Percentiles rank a stretch among this genome's conserved stretches.
Evolutionary conservation across 2,329 filamentous ascomycete genomes (phyloP).

Genomic region (Aspergillus eucalypticola): DNA sequence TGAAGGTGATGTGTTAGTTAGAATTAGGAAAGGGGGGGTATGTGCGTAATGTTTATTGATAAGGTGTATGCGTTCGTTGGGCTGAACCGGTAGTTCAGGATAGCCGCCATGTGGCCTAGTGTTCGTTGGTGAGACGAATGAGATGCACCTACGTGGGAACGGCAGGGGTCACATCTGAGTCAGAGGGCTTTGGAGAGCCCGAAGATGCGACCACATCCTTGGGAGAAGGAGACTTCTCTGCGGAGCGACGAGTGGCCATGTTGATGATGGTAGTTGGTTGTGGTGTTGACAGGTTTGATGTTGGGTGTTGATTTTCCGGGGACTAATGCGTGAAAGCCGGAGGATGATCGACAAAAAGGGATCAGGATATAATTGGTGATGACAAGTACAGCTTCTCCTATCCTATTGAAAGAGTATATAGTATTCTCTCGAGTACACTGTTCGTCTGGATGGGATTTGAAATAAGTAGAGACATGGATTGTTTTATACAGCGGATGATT

Average conservation of each 20-base stretch:
- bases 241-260: conserved; percentile 36
- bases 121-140: neutral
- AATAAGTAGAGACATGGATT: neutral
- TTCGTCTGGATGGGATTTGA: neutral
- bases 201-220: conserved; percentile 31
- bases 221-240: conserved; percentile 30
- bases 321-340: neutral
- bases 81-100: neutral
- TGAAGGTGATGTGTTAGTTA: conserved; percentile 36
- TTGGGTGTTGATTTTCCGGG: neutral
- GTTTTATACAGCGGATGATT: conserved; percentile 4
- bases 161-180: conserved; percentile 76
- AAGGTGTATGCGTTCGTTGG: neutral
- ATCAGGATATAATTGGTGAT: neutral
- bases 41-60: neutral
- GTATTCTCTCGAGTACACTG: neutral
- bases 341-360: neutral
- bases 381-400: neutral
- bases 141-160: conserved; percentile 69
- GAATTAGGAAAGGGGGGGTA: neutral
- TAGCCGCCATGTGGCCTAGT: conserved; percentile 12
- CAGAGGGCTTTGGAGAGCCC: conserved; percentile 47
- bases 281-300: neutral
- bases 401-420: neutral
- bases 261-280: conserved; percentile 6